Base-by-base conservation (phyloP, 2,329 filamentous ascomycete genomes). In the Aspergillus alliaceus region DNA sequence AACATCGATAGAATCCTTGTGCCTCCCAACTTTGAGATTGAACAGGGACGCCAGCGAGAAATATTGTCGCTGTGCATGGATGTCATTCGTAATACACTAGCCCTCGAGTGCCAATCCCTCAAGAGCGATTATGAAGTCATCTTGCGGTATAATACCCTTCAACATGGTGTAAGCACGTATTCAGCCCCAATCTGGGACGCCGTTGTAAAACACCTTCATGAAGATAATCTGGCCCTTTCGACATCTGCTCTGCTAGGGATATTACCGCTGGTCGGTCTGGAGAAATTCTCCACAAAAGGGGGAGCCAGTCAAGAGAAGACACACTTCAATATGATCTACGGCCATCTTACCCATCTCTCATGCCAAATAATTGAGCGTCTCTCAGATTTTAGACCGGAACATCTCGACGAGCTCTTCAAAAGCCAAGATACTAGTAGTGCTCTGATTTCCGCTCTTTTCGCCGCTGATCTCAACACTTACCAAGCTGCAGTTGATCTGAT, bases 401-500 rank as follows among this genome's bases (percentile, higher is more conserved):
- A 93, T 57, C 79, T 98, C 39, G 83, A 86, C 56, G 78, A 83
- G 24, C 77, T 98, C 11, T 91, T 90, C 66, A 80, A 84, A 52
- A 86, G 88, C 56, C 82, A 84, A 20, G 78, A 86, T 40, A 87
- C 87, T 6, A 89, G 90, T 58, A 86, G 88, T 62, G 86, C 90
- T 35, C 82, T 96, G 40, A 86, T 96, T 46, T 88, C 89, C 4
- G 83, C 91, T 18, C 84, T 97, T 6, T 86, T 97, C 55, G 92
- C 92, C 42, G 90, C 91, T 15, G 88, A 96, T 64, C 80, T 89
- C 55, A 83, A 87, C 57, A 87, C 95, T 32, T 91, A 91, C 59
- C 88, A 93, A 69, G 89, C 90, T 15, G 88, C 90, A 1, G 84
- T 93, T 6, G 89, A 92, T 63, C 79, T 98, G 27, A 83, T 98